Evolutionary conservation across 352 stramenopile species (phyloP), one percentile per base, ranked within the genome.

Genomic region (Hyaloperonospora arabidopsidis): DNA sequence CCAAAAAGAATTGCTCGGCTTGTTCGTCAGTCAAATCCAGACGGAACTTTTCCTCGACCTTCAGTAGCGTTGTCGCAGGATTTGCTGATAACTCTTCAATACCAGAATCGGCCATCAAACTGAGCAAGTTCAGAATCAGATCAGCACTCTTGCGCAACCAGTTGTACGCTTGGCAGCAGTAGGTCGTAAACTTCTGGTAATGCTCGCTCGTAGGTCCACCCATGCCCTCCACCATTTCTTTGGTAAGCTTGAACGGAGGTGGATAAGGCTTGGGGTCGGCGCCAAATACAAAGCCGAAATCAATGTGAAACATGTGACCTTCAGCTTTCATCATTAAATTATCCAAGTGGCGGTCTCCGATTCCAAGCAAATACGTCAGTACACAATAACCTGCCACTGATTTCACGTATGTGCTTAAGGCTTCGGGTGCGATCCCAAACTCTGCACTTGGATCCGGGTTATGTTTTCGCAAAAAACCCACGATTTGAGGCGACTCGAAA

Each of bases 241-340:
- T 96, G 2, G 96, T 99, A 23, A 99, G 74, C 41, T 98, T 95
- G 66, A 99, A 99, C 21, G 95, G 94, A 28, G 97, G 95, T n/a
- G 96, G 96, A 46, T 98, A 91, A 11, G 96, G 96, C 69, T 99
- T 99, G 0, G 97, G 97, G 61, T 99, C 97, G 25, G 90, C 82
- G 40, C 97, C 97, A 62, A 99, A 98, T 55, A 99, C 98, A 70
- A 98, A 99, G 25, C 96, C 96, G 73, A 99, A 99, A 75, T 98
- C 97, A 70, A 99, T 99, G 68, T 99, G 97, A 75, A 99, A 99
- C 40, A 99, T 81, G 61, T 98, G 86, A 15, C 97, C 97, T 56
- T 87, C 80, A 2, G 86, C 82, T 50, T 90, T 93, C 59, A 99
- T 92, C 95, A 99, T 98, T 54, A 99, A 82, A 70, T 99, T 99